phyloP scores from a whole-genome alignment of 768 basidiomycete genomes.

The Artomyces pyxidatus region DNA sequence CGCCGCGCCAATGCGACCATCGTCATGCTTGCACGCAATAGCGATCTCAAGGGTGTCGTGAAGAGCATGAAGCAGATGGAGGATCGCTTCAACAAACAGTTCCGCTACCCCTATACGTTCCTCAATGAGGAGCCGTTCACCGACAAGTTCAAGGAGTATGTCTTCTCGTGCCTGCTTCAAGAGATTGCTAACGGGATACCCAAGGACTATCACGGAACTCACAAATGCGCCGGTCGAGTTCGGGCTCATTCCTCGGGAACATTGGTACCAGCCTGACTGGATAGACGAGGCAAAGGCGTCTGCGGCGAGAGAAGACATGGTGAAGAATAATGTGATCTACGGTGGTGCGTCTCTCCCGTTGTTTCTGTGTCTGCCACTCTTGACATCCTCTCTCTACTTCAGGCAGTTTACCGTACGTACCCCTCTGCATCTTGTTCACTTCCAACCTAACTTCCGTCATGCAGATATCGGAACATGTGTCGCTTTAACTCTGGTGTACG shows the following conservation, averaged over 20 bases:
- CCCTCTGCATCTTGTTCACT: not conserved
- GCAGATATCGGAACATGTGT: conserved; percentile 90
- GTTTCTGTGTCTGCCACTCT: not conserved
- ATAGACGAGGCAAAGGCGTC: conserved; percentile 50
- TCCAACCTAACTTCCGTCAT: not conserved
- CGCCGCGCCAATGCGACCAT: conserved; percentile 49
- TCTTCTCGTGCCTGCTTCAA: conserved; percentile 22
- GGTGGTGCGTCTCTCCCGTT: conserved; percentile 27
- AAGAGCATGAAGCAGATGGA: conserved; percentile 51
- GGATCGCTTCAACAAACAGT: conserved; percentile 52
- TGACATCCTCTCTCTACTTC: not conserved
- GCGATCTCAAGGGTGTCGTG: conserved; percentile 34
- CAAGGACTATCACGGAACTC: conserved; percentile 47
- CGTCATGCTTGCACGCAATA: conserved; percentile 43
- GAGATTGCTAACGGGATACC: conserved; percentile 20
- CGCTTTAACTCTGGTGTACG: conserved; percentile 86
- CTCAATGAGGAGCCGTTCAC: conserved; percentile 77
- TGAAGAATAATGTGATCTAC: conserved; percentile 49
- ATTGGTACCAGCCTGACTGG: conserved; percentile 79
- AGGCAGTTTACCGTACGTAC: conserved; percentile 67
- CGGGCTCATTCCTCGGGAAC: conserved; percentile 66
- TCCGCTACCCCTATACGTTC: conserved; percentile 74
- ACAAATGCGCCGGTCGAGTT: conserved; percentile 62
- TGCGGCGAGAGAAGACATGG: conserved; percentile 43
- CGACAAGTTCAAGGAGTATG: conserved; percentile 61